phyloP scores from a whole-genome alignment of 179 eudicot species.

The Silene coronaria region DNA sequence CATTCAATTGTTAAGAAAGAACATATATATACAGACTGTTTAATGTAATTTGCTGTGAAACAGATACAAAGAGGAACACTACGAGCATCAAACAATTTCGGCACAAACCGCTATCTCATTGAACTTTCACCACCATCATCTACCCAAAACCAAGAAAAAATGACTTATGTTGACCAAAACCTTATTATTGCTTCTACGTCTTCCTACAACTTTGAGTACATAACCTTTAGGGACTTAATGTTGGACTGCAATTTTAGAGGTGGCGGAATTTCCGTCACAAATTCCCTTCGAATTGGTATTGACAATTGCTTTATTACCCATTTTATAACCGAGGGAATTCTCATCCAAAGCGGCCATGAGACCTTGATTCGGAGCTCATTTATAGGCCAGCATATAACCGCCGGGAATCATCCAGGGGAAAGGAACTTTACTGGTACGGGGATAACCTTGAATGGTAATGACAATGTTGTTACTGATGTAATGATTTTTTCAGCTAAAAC shows the following conservation, averaged over 20 bases:
- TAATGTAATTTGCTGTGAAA: neutral
- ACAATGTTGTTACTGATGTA: constrained; percentile 59
- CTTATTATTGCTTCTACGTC: constrained; percentile 13
- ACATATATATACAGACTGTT: neutral
- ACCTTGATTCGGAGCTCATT: constrained; percentile 53
- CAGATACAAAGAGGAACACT: constrained; percentile 78
- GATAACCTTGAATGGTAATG: constrained; percentile 54
- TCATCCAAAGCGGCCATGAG: constrained; percentile 64
- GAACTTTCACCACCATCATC: constrained; percentile 41
- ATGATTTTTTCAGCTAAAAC: constrained; percentile 61
- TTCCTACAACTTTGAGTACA: constrained; percentile 46
- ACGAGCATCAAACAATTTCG: constrained; percentile 50
- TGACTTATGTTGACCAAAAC: neutral
- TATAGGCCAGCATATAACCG: constrained; percentile 67
- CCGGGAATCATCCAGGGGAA: constrained; percentile 52
- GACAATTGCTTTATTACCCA: constrained; percentile 66
- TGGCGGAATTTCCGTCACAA: constrained; percentile 55
- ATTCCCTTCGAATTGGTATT: constrained; percentile 50
- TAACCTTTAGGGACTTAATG: constrained; percentile 57
- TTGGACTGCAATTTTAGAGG: constrained; percentile 62
- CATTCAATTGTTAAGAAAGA: no score
- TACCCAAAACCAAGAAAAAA: constrained; percentile 15
- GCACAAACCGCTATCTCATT: constrained; percentile 43
- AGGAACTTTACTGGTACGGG: constrained; percentile 59
- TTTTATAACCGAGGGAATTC: constrained; percentile 54